These are phyloP conservation scores for Thalassiosira livingstoniorum DNA, from an alignment of 352 stramenopile genomes.

Conservation along the genomic window DNA sequence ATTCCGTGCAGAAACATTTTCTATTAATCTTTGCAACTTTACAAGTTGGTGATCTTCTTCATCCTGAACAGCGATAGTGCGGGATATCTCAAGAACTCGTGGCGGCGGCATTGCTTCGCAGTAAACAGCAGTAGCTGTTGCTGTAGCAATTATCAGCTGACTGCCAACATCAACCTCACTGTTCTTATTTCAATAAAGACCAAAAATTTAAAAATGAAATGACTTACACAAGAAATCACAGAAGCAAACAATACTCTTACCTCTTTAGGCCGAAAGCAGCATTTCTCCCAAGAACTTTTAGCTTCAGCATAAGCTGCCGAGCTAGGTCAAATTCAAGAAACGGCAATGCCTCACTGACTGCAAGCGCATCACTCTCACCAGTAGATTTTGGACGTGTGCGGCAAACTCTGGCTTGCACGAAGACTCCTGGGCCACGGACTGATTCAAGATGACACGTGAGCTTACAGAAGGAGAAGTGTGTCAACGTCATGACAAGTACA, in stretches of 20 bases:
- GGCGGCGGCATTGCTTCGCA: constrained; percentile 94
- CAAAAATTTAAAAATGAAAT: constrained; percentile 1
- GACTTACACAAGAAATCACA: background rate
- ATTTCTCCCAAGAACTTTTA: constrained; percentile 95
- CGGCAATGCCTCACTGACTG: constrained; percentile 94
- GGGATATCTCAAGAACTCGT: constrained; percentile 92
- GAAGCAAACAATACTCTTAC: background rate
- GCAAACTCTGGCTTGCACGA: constrained; percentile 96
- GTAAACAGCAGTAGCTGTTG: constrained; percentile 81
- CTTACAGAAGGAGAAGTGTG: background rate
- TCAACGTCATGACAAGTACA: background rate
- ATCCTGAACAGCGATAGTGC: constrained; percentile 93
- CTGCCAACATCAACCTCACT: constrained; percentile 84
- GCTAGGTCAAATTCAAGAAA: constrained; percentile 98
- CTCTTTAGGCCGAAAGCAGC: constrained; percentile 90
- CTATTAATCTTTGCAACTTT: constrained; percentile 90
- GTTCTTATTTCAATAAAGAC: background rate
- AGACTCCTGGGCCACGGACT: constrained; percentile 89
- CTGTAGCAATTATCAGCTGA: constrained; percentile 84
- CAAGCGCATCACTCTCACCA: constrained; percentile 94
- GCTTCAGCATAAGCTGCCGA: constrained; percentile 93
- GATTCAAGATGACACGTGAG: background rate
- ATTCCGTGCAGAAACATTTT: constrained; percentile 78
- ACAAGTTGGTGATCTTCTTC: constrained; percentile 92
- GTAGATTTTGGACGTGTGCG: constrained; percentile 90